Evolutionary conservation across 306 rosid species (phyloP), one percentile per base, ranked within the genome.

Genomic region (Cicer arietinum): DNA sequence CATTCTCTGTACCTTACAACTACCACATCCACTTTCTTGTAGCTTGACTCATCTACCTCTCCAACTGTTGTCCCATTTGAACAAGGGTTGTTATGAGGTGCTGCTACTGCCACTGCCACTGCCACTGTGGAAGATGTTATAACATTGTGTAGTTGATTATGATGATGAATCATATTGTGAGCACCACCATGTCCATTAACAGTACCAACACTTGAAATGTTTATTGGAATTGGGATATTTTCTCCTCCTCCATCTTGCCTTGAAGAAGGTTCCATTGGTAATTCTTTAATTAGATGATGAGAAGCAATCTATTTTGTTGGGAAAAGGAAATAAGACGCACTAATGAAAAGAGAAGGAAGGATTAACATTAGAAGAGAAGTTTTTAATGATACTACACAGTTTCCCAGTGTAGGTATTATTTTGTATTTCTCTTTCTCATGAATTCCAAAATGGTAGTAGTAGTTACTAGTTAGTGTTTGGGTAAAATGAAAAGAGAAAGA

Each of bases 1-100:
- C 98, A 93, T 77, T 93, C 96, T 72, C 85, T 89, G 84, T 93
- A 93, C 74, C 72, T 79, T 1, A 87, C 85, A 11, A 9, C 51
- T 41, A 59, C 7, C 42, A 25, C 70, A 62, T 25, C 75, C 44
- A 62, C 3, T 64, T 68, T 76, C 79, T 76, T 60, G 67, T 60
- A 60, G 45, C 45, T 6, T 6, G 67, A 60, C 2, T 60, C 18
- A 35, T 60, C 67, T 37, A 60, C 3, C 7, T 60, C 67, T 10
- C n/a, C 45, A 60, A 43, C 45, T 7, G 45, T 25, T 25, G 81
- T 54, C 46, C 88, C 88, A 64, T 86, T 82, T 10, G 86, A 67
- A 48, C 88, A 73, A 65, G 86, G 80, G 71, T 74, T 53, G 17
- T 14, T 14, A 14, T 82, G 84, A 1, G 47, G 68, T 25, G 35